Conservation (phyloP, 441 rosid species). For the Aquilaria agallochum region DNA sequence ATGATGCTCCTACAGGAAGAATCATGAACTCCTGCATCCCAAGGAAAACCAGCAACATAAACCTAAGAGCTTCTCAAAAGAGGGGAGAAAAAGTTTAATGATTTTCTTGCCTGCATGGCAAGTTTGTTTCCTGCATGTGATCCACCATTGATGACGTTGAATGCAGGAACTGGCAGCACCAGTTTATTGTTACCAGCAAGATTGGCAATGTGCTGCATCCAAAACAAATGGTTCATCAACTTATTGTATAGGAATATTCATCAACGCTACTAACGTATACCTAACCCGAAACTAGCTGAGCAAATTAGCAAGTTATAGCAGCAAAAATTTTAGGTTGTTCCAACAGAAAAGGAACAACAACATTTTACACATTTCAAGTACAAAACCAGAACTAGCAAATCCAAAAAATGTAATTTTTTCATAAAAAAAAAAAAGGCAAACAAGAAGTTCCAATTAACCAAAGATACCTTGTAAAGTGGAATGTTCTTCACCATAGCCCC, state of each 20-base stretch:
- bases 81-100: slow-evolving; percentile 2
- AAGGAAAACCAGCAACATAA: slow-evolving; percentile 3
- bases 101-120: slow-evolving; percentile 74
- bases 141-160: slow-evolving; percentile 97
- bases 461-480: slow-evolving; percentile 85
- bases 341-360: too few relatives aligned
- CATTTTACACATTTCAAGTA: too few relatives aligned
- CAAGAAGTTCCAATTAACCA: background rate
- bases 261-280: too few relatives aligned
- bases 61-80: background rate
- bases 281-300: too few relatives aligned
- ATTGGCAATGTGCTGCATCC: slow-evolving; percentile 85
- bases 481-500: slow-evolving; percentile 79
- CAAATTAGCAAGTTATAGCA: too few relatives aligned
- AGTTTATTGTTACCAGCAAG: slow-evolving; percentile 82
- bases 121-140: slow-evolving; percentile 99
- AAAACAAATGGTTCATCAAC: slow-evolving; percentile 2
- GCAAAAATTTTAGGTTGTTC: too few relatives aligned
- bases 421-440: background rate
- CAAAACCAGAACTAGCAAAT: too few relatives aligned
- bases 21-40: slow-evolving; percentile 87
- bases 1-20: slow-evolving; percentile 86
- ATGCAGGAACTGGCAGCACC: slow-evolving; percentile 97
- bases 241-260: too few relatives aligned
- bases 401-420: too few relatives aligned